Evolutionary conservation across 169 alveolate species (phyloP).

Genomic region (Eimeria maxima): DNA sequence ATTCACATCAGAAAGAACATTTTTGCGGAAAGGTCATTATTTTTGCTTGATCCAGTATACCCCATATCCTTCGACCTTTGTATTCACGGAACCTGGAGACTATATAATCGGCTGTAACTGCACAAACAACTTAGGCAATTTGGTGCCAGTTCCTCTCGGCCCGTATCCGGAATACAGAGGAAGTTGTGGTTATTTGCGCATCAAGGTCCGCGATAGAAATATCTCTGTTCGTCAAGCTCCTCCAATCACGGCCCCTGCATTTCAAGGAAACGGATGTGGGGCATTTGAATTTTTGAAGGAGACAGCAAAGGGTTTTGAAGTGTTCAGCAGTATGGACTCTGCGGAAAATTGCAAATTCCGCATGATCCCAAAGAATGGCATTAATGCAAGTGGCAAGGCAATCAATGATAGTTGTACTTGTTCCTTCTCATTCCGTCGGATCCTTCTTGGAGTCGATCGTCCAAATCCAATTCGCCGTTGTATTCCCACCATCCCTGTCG

Average conservation of each 20-base stretch:
- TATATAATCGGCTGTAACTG: slow-evolving; percentile 54
- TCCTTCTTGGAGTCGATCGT: slow-evolving; percentile 49
- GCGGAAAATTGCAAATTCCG: slow-evolving; percentile 52
- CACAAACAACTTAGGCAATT: background rate
- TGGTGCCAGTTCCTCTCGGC: slow-evolving; percentile 44
- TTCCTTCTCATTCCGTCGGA: slow-evolving; percentile 41
- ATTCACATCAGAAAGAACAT: background rate
- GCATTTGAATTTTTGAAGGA: slow-evolving; percentile 24
- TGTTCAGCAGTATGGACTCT: slow-evolving; percentile 24
- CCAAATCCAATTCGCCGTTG: slow-evolving; percentile 17
- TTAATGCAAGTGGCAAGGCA: background rate
- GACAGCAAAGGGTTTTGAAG: slow-evolving; percentile 16
- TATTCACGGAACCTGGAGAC: slow-evolving; percentile 33
- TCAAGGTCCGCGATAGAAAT: slow-evolving; percentile 43
- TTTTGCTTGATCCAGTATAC: slow-evolving; percentile 41
- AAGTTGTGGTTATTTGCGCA: slow-evolving; percentile 41
- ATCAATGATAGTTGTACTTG: background rate
- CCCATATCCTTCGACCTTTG: slow-evolving; percentile 11
- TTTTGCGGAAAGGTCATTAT: slow-evolving; percentile 3
- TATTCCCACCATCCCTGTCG: background rate
- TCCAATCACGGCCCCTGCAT: slow-evolving; percentile 5
- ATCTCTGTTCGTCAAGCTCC: slow-evolving; percentile 4
- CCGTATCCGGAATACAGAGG: slow-evolving; percentile 26
- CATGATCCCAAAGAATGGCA: background rate
- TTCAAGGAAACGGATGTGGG: background rate